Conservation (phyloP, 352 stramenopile genomes). For the Halophytophthora polymorphica region DNA sequence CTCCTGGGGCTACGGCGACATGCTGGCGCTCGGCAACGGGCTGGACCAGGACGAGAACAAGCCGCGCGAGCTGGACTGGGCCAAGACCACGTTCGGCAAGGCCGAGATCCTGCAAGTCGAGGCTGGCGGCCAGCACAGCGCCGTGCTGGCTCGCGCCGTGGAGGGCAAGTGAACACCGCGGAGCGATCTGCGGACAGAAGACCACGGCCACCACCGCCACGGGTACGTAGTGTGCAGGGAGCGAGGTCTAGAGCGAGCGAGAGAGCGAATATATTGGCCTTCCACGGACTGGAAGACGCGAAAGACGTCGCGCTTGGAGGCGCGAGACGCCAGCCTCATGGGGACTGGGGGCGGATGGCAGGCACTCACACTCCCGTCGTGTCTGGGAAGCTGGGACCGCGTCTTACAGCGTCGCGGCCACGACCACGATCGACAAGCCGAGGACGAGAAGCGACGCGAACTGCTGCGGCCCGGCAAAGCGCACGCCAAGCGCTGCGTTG, state of each 20-base stretch:
- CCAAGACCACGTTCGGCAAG: slow-evolving; percentile 63
- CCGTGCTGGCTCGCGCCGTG: slow-evolving; percentile 51
- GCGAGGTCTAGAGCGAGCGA: slow-evolving; percentile 8
- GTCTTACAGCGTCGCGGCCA: slow-evolving; percentile 10
- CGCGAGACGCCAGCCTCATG: neutral
- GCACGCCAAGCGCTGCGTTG: slow-evolving; percentile 10
- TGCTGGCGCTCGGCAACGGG: slow-evolving; percentile 87
- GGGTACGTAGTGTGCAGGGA: slow-evolving; percentile 4
- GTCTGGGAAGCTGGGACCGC: no score
- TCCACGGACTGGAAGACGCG: neutral
- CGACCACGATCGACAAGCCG: slow-evolving; percentile 13
- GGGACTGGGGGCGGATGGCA: neutral
- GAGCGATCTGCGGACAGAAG: slow-evolving; percentile 1
- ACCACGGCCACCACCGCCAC: neutral
- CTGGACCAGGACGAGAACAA: slow-evolving; percentile 76
- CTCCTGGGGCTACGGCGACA: slow-evolving; percentile 93
- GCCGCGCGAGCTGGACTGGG: slow-evolving; percentile 62
- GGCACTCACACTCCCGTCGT: neutral
- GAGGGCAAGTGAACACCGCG: slow-evolving; percentile 9
- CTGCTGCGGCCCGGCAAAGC: slow-evolving; percentile 18
- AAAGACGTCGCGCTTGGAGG: neutral
- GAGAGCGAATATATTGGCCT: slow-evolving; percentile 17
- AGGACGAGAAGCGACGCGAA: slow-evolving; percentile 12
- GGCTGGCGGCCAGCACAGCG: slow-evolving; percentile 87
- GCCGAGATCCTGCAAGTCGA: slow-evolving; percentile 73